Percentiles rank a stretch among this genome's conserved stretches.
phyloP scores from a whole-genome alignment of 2,329 filamentous ascomycete genomes.

The Xylaria multiplex region DNA sequence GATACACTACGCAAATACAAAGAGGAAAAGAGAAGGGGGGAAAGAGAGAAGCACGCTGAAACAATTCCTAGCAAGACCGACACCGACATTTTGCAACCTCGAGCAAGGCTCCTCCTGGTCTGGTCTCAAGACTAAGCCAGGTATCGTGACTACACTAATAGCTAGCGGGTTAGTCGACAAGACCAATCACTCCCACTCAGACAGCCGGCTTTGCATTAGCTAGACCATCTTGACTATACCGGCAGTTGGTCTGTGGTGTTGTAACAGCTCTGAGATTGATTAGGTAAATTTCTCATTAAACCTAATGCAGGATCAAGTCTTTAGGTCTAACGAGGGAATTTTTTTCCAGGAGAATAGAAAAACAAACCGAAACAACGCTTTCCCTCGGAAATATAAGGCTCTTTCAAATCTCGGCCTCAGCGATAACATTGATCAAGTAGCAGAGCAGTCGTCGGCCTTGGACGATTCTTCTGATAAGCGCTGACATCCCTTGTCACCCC shows the following conservation, averaged over 20 bases:
- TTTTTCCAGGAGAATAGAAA: neutral
- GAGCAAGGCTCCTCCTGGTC: slow-evolving; percentile 25
- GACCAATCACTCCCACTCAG: neutral
- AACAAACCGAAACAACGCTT: slow-evolving; percentile 5
- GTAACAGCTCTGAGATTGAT: neutral
- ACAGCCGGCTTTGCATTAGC: slow-evolving; percentile 4
- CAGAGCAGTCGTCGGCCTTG: slow-evolving; percentile 12
- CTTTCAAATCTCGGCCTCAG: slow-evolving; percentile 4
- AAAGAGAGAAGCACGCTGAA: slow-evolving; percentile 16
- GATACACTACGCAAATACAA: no score
- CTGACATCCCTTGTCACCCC: slow-evolving; percentile 36
- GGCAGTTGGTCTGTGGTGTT: slow-evolving; percentile 9
- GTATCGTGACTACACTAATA: slow-evolving; percentile 6
- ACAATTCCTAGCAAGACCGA: slow-evolving; percentile 15
- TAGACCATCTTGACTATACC: neutral
- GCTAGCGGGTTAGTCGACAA: slow-evolving; percentile 10
- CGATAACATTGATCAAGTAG: neutral
- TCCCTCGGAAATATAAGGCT: neutral
- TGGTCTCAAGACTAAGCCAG: neutral
- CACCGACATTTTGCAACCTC: slow-evolving; percentile 22
- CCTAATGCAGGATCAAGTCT: neutral
- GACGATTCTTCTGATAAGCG: slow-evolving; percentile 39
- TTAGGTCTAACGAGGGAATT: slow-evolving; percentile 9
- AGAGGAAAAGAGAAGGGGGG: neutral
- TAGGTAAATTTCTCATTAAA: slow-evolving; percentile 12